These are phyloP conservation scores for Daucus carota DNA, from an alignment of 129 eudicot species.

Conservation along the genomic window DNA sequence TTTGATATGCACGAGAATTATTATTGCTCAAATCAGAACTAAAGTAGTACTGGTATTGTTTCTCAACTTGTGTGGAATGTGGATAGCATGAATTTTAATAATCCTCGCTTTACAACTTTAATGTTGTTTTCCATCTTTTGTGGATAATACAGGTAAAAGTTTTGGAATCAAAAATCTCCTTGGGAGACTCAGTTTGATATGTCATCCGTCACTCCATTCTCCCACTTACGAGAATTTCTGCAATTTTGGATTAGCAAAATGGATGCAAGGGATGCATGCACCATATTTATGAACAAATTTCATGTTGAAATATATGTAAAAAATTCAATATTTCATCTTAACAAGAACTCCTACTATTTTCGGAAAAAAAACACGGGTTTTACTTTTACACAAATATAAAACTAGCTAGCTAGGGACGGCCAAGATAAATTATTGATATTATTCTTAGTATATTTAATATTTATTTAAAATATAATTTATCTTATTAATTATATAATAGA, in stretches of 20 bases:
- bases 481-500: too few species aligned
- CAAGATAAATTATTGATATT: too few species aligned
- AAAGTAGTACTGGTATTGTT: not conserved
- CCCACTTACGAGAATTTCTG: not conserved
- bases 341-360: too few species aligned
- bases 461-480: too few species aligned
- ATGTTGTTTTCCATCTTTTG: not conserved
- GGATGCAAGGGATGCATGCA: too few species aligned
- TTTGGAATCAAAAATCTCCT: not conserved
- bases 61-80: constrained; percentile 8
- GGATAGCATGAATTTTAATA: not conserved
- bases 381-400: too few species aligned
- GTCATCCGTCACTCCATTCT: not conserved
- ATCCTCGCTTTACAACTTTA: not conserved
- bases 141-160: not conserved
- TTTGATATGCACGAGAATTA: not conserved
- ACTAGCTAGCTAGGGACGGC: too few species aligned
- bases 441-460: too few species aligned
- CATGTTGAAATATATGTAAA: too few species aligned
- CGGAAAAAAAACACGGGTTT: too few species aligned
- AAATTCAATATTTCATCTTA: too few species aligned
- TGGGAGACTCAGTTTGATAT: not conserved
- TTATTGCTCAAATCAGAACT: not conserved
- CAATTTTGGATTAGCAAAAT: not conserved
- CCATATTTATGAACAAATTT: too few species aligned